These are phyloP conservation scores for Aspergillus fischeri DNA, from an alignment of 2,329 filamentous ascomycete species.

Conservation along the genomic window DNA sequence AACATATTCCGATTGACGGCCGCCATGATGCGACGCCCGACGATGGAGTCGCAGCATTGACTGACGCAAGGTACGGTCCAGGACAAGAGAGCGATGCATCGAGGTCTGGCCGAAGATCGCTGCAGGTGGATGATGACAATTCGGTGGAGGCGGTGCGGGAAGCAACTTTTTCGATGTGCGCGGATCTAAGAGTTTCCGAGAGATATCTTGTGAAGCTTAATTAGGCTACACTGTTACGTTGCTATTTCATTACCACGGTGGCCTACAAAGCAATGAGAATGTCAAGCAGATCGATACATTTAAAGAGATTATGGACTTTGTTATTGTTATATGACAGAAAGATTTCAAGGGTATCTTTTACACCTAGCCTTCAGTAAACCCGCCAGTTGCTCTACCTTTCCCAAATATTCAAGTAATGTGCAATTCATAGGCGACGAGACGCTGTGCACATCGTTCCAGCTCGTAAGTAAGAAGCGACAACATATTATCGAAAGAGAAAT, in stretches of 20 bases:
- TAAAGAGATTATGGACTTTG: neutral
- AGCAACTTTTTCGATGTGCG: neutral
- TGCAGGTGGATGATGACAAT: neutral
- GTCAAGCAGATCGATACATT: neutral
- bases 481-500: neutral
- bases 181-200: neutral
- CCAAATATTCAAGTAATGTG: neutral
- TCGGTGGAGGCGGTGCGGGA: neutral
- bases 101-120: neutral
- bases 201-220: neutral
- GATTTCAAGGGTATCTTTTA: neutral
- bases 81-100: conserved; percentile 6
- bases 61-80: conserved; percentile 11
- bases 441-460: neutral
- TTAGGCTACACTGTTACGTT: neutral
- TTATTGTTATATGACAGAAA: neutral
- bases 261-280: too few species aligned
- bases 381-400: neutral
- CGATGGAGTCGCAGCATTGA: conserved; percentile 25
- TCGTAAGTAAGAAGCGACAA: neutral
- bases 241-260: too few species aligned
- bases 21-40: conserved; percentile 37
- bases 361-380: neutral
- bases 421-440: neutral
- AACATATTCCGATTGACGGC: conserved; percentile 42